Conservation (phyloP, 257 asterid species). For the Lycium ferocissimum region DNA sequence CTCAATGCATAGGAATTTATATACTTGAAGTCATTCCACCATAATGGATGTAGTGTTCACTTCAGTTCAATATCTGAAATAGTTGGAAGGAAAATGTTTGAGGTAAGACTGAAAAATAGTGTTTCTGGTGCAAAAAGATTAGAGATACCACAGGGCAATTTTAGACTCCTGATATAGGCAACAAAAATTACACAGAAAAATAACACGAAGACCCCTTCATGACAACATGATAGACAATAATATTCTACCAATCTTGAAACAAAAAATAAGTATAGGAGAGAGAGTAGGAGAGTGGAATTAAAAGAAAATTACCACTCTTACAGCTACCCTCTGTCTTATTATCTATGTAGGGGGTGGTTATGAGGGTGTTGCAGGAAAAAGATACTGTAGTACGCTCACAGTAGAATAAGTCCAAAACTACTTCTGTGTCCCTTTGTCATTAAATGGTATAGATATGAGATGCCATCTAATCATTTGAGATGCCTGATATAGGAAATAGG, state of each 20-base stretch:
- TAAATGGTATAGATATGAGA: neutral
- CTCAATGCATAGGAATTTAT: constrained; percentile 43
- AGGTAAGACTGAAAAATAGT: neutral
- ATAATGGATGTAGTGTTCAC: constrained; percentile 3
- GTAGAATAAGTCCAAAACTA: constrained; percentile 5
- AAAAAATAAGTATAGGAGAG: neutral
- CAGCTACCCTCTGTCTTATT: constrained; percentile 2
- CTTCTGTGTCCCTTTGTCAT: neutral
- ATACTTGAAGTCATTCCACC: constrained; percentile 46
- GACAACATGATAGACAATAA: neutral
- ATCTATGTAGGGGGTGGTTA: neutral
- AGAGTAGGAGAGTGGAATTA: neutral
- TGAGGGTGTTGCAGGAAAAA: neutral
- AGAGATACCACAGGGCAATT: neutral
- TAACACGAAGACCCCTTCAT: neutral
- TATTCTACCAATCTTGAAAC: neutral
- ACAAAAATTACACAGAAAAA: neutral
- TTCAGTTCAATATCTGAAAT: constrained; percentile 28
- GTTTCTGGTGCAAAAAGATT: constrained; percentile 31
- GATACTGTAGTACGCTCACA: constrained; percentile 23
- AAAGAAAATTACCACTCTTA: neutral
- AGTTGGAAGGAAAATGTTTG: constrained; percentile 11
- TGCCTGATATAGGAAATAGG: neutral
- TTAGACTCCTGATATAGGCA: constrained; percentile 10
- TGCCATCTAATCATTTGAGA: neutral